Percentiles rank a stretch among this genome's conserved stretches.
Evolutionary conservation across 1,284 basidiomycete genomes (phyloP).

Genomic region (Mycena sp.): DNA sequence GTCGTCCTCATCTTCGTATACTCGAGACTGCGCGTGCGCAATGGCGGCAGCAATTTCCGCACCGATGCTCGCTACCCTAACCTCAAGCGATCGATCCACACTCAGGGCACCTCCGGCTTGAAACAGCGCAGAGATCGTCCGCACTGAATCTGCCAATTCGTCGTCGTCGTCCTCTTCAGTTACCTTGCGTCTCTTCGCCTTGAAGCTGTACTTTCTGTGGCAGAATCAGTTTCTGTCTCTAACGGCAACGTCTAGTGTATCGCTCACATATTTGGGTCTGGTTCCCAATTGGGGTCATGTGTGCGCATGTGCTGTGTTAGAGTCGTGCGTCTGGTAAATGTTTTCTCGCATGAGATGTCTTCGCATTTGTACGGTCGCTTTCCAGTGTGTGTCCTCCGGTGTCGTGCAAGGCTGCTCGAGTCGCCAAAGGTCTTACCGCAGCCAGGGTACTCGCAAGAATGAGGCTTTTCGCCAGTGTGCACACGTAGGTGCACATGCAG

Average conservation of each 20-base stretch:
- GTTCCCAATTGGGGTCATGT: conserved; percentile 83
- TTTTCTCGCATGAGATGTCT: conserved; percentile 82
- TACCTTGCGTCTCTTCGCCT: conserved; percentile 70
- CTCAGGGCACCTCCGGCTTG: conserved; percentile 48
- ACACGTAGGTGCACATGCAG: conserved; percentile 87
- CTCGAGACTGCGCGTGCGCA: conserved; percentile 66
- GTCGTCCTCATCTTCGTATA: conserved; percentile 63
- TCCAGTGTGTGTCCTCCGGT: conserved; percentile 87
- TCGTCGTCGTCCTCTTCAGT: conserved; percentile 57
- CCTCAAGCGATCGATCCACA: conserved; percentile 61
- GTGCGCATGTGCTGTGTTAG: conserved; percentile 84
- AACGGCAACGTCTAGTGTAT: not conserved
- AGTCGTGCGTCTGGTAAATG: conserved; percentile 84
- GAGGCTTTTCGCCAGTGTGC: conserved; percentile 91
- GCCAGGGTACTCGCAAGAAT: conserved; percentile 86
- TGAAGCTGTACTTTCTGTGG: conserved; percentile 77
- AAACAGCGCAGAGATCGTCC: conserved; percentile 74
- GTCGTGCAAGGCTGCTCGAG: conserved; percentile 88
- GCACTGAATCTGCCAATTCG: conserved; percentile 72
- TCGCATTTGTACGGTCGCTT: conserved; percentile 86
- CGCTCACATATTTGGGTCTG: conserved; percentile 80
- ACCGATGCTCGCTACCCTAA: conserved; percentile 72
- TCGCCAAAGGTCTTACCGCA: conserved; percentile 89
- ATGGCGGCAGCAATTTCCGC: conserved; percentile 80
- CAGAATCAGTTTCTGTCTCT: conserved; percentile 22